phyloP scores from a whole-genome alignment of 192 early-diverging fungal species.

The Pecoramyces ruminantium region DNA sequence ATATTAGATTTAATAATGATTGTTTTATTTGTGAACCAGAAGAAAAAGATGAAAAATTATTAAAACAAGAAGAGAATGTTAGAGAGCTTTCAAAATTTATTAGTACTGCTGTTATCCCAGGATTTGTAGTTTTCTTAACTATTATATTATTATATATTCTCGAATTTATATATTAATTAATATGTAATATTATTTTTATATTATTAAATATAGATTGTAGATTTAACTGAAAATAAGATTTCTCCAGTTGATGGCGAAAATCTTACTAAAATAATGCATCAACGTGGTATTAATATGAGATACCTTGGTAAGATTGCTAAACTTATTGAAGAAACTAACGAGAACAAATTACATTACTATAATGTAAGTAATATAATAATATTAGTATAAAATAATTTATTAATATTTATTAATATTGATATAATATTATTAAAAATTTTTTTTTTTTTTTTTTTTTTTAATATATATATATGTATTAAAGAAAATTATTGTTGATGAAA shows the following conservation, averaged over 20 bases:
- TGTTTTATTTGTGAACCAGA: not conserved
- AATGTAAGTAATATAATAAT: conserved; percentile 11
- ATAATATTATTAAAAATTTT: not conserved
- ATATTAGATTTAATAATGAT: not conserved
- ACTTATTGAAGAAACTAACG: conserved; percentile 40
- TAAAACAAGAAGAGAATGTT: conserved; percentile 35
- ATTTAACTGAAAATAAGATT: conserved; percentile 45
- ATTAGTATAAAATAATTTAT: not conserved
- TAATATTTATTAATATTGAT: not conserved
- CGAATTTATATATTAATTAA: conserved; percentile 14
- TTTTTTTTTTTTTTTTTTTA: not conserved
- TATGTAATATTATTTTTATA: too few relatives aligned
- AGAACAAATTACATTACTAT: conserved; percentile 30
- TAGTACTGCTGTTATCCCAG: conserved; percentile 41
- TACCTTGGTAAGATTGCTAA: conserved; percentile 67
- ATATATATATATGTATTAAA: conserved; percentile 5
- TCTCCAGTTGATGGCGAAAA: conserved; percentile 64
- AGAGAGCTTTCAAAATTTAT: conserved; percentile 67
- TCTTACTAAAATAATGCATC: conserved; percentile 71
- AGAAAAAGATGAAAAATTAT: conserved; percentile 3
- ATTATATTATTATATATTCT: conserved; percentile 4
- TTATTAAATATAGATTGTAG: conserved; percentile 20
- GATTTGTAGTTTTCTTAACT: conserved; percentile 24
- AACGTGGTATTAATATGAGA: conserved; percentile 92
- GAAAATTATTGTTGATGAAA: conserved; percentile 64